Evolutionary conservation across 2,329 filamentous ascomycete genomes (phyloP).

Genomic region (Nigrospora osmanthi): DNA sequence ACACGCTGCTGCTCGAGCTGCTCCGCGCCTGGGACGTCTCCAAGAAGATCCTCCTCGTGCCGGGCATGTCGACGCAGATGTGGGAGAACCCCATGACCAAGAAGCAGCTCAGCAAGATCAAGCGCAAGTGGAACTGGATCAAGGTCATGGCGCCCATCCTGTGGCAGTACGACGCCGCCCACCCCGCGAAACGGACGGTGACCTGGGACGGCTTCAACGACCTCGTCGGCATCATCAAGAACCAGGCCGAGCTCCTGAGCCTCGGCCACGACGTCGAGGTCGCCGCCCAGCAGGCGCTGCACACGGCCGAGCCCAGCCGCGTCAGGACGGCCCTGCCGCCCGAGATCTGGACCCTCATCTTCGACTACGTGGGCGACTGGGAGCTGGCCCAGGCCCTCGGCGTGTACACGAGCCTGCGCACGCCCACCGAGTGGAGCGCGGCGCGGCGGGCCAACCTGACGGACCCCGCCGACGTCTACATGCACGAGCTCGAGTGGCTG

Average conservation of each 20-base stretch:
- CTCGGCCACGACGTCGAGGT: constrained; percentile 64
- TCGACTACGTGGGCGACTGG: constrained; percentile 83
- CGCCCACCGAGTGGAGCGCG: constrained; percentile 44
- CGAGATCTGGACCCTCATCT: constrained; percentile 84
- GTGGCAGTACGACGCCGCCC: constrained; percentile 62
- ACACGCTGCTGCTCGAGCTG: constrained; percentile 73
- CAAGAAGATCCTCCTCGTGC: constrained; percentile 78
- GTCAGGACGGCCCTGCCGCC: constrained; percentile 54
- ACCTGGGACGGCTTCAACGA: constrained; percentile 62
- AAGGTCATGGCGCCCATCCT: constrained; percentile 72
- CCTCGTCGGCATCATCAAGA: constrained; percentile 66
- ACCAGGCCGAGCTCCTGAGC: constrained; percentile 67
- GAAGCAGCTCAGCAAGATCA: constrained; percentile 77
- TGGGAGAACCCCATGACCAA: constrained; percentile 88
- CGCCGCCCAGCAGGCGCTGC: constrained; percentile 32
- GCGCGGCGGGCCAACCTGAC: constrained; percentile 22
- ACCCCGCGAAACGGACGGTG: constrained; percentile 40
- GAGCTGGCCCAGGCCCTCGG: constrained; percentile 76
- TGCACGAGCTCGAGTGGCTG: constrained; percentile 77
- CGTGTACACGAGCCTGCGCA: constrained; percentile 69
- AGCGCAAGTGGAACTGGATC: constrained; percentile 81
- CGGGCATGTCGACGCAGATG: constrained; percentile 82
- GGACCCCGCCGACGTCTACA: constrained; percentile 62
- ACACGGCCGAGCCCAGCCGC: constrained; percentile 26
- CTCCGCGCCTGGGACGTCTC: constrained; percentile 80